Percentiles rank a stretch among this genome's conserved stretches.
Evolutionary conservation across 148 eudicot species (phyloP).

Genomic region (Talinum fruticosum): DNA sequence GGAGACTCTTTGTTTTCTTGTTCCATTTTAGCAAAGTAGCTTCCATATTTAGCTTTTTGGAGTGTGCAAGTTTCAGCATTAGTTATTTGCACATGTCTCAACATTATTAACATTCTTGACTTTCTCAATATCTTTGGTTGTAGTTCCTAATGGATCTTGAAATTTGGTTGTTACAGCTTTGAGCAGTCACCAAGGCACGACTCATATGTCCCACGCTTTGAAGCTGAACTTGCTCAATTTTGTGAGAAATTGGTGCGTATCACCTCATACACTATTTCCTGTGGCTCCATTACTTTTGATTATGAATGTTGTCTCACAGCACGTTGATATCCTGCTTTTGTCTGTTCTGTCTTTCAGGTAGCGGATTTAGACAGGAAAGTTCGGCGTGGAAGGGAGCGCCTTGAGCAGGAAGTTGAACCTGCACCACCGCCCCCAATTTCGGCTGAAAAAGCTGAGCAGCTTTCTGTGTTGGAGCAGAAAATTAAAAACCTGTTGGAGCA

Average conservation of each 20-base stretch:
- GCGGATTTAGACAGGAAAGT: conserved; percentile 87
- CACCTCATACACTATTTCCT: background rate
- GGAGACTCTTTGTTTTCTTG: background rate
- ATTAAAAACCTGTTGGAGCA: conserved; percentile 87
- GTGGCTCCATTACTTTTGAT: background rate
- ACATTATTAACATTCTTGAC: background rate
- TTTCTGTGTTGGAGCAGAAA: conserved; percentile 82
- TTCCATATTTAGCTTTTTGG: background rate
- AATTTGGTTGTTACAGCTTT: conserved; percentile 49
- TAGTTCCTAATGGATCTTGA: conserved; percentile 14
- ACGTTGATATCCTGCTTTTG: conserved; percentile 11
- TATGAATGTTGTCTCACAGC: background rate
- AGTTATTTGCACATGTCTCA: background rate
- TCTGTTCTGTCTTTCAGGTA: conserved; percentile 41
- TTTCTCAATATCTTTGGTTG: background rate
- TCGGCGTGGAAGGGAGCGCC: conserved; percentile 92
- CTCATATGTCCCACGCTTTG: conserved; percentile 79
- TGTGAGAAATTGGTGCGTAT: conserved; percentile 88
- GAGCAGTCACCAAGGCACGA: conserved; percentile 90
- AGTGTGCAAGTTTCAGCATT: background rate
- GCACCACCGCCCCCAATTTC: conserved; percentile 85
- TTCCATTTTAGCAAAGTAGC: background rate
- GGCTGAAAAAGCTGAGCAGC: conserved; percentile 89
- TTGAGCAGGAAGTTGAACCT: conserved; percentile 86
- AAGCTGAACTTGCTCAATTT: conserved; percentile 84